phyloP scores from a whole-genome alignment of 2,329 filamentous ascomycete species.

The Alternaria tenuissima region DNA sequence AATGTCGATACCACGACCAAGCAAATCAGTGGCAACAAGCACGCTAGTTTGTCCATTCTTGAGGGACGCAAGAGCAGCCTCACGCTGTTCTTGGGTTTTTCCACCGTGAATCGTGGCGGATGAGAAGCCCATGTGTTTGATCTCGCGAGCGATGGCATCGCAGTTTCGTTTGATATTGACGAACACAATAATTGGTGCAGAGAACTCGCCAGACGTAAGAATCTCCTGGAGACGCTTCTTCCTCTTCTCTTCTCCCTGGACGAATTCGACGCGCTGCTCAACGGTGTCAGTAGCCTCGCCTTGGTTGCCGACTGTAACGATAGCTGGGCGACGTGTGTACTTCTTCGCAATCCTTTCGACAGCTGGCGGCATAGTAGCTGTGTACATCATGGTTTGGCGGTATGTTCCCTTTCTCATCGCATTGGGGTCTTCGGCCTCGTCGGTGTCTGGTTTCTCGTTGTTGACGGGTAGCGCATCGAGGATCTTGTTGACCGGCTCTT shows the following conservation, averaged over 20 bases:
- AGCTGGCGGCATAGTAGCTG: slow-evolving; percentile 92
- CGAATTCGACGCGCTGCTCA: slow-evolving; percentile 94
- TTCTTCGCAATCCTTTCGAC: slow-evolving; percentile 97
- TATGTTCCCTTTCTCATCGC: slow-evolving; percentile 90
- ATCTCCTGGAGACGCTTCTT: slow-evolving; percentile 97
- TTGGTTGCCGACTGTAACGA: slow-evolving; percentile 91
- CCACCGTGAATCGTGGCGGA: slow-evolving; percentile 91
- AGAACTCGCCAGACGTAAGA: slow-evolving; percentile 79
- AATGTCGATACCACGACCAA: slow-evolving; percentile 97
- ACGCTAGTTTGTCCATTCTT: slow-evolving; percentile 83
- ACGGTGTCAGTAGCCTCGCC: slow-evolving; percentile 98
- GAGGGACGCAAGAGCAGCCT: slow-evolving; percentile 86
- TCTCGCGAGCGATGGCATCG: slow-evolving; percentile 91
- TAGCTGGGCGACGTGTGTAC: slow-evolving; percentile 90
- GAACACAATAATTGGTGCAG: slow-evolving; percentile 95
- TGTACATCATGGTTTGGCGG: slow-evolving; percentile 99
- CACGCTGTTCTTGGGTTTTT: slow-evolving; percentile 98
- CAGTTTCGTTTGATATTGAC: slow-evolving; percentile 99
- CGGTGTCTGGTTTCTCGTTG: slow-evolving; percentile 94
- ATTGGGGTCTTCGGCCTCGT: slow-evolving; percentile 84
- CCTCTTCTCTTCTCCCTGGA: slow-evolving; percentile 89
- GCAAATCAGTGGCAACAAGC: slow-evolving; percentile 93
- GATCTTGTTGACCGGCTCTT: slow-evolving; percentile 97
- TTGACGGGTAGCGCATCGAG: slow-evolving; percentile 89
- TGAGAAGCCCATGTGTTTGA: slow-evolving; percentile 91